Percentiles rank a stretch among this genome's conserved stretches.
phyloP scores from a whole-genome alignment of 768 basidiomycete genomes.

The Tricholoma furcatifolium region DNA sequence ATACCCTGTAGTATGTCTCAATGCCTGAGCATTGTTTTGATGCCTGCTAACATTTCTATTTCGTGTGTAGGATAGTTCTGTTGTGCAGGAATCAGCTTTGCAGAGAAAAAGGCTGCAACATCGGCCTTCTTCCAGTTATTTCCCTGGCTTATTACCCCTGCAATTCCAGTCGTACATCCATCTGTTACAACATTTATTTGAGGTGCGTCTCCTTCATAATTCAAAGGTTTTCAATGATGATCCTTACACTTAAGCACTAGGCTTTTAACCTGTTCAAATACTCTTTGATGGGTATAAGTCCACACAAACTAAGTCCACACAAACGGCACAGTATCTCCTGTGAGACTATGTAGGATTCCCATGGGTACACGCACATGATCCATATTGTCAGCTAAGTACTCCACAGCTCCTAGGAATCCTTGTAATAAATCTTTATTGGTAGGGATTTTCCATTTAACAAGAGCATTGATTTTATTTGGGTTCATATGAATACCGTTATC shows the following conservation, averaged over 20 bases:
- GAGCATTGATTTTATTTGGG: conserved; percentile 34
- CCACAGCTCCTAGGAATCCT: conserved; percentile 34
- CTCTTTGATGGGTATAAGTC: conserved; percentile 20
- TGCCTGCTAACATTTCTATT: conserved; percentile 35
- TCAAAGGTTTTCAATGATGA: conserved; percentile 18
- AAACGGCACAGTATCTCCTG: no score
- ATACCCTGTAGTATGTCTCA: conserved; percentile 27
- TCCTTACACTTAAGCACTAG: no score
- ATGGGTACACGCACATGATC: conserved; percentile 27
- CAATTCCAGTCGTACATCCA: no score
- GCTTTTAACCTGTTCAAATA: conserved; percentile 34
- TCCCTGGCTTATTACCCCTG: no score
- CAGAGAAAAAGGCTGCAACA: no score
- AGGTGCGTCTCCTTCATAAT: conserved; percentile 27
- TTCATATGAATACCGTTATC: conserved; percentile 37
- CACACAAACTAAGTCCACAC: conserved; percentile 21
- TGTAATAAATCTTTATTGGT: conserved; percentile 25
- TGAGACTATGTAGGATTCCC: conserved; percentile 22
- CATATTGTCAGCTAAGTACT: conserved; percentile 28
- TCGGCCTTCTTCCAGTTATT: conserved; percentile 25
- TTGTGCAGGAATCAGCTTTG: no score
- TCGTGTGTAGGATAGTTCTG: no score
- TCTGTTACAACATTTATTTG: no score
- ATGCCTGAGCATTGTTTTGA: conserved; percentile 33
- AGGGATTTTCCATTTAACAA: conserved; percentile 27